Evolutionary conservation across 228 moss, liverwort and hornwort genomes (phyloP), one percentile per base, ranked within the genome.

Genomic region (Sphagnum fallax): DNA sequence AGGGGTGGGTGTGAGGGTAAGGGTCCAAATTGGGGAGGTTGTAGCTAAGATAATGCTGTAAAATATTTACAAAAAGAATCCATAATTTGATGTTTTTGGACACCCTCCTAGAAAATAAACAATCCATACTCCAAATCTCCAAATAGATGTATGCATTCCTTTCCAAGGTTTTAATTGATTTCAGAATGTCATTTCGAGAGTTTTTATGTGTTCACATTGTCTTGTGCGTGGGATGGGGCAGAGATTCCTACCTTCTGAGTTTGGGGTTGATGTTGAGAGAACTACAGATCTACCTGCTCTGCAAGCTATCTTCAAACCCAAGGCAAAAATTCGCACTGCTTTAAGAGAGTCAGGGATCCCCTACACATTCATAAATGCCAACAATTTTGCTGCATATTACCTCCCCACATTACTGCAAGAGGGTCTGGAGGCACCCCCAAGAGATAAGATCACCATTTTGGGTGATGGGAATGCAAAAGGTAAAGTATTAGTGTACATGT

Each of bases 241-340:
- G 81, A 81, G 83, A 68, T 83, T 83, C 60, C 16, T 87, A 11
- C 83, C 87, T 4, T 81, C 83, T 4, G 87, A 87, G 52, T 83
- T 79, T 16, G 81, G 77, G 0, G 67, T 60, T 15, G 70, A 83
- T 48, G 18, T 60, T 4, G 81, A 81, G 49, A 71, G 68, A 14
- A 0, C 74, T 4, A 51, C 71, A 5, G 49, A 69, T 10, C 49
- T 81, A 0, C 68, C 78, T 51, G 59, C 6, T 0, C 5, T 51
- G 6, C 61, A 66, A 2, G 5, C 18, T 12, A 4, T 72, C 18
- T 57, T 67, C 16, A 10, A 51, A 51, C 1, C 5, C 50, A 83
- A 83, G 65, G 15, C 16, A 0, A 61, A 8, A 16, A 67, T 87
- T 10, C 74, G 69, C 11, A 61, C 71, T 7, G 81, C 76, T 11